Evolutionary conservation across 768 basidiomycete genomes (phyloP).

Genomic region (Suillus spraguei): DNA sequence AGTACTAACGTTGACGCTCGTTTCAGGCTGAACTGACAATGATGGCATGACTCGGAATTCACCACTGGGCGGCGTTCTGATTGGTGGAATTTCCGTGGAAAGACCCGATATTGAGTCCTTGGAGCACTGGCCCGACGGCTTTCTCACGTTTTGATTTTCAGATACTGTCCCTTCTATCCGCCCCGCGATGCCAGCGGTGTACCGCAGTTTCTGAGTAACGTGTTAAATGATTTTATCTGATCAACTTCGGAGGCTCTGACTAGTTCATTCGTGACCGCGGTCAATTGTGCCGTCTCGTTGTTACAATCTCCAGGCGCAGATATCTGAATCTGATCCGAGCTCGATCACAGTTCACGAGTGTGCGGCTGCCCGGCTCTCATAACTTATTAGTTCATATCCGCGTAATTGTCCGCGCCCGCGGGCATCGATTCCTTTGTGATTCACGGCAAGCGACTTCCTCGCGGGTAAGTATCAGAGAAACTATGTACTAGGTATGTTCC

Average conservation of each 20-base stretch:
- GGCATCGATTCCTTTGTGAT: slow-evolving; percentile 22
- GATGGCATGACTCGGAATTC: background rate
- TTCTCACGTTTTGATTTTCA: slow-evolving; percentile 1
- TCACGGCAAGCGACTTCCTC: slow-evolving; percentile 29
- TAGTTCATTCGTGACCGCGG: too few species aligned
- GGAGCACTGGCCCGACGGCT: too few species aligned
- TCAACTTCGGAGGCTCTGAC: background rate
- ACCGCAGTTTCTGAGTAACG: slow-evolving; percentile 3
- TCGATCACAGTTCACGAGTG: slow-evolving; percentile 6
- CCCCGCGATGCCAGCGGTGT: slow-evolving; percentile 5
- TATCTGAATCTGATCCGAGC: slow-evolving; percentile 6
- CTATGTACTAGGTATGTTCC: slow-evolving; percentile 18
- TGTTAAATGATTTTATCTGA: slow-evolving; percentile 8
- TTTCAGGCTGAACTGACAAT: background rate
- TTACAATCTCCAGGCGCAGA: background rate
- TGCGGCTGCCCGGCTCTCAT: slow-evolving; percentile 8
- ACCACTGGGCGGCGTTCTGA: background rate
- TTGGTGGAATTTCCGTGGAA: slow-evolving; percentile 3
- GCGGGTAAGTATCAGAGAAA: slow-evolving; percentile 25
- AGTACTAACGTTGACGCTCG: background rate
- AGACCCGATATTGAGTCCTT: background rate
- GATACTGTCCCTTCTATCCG: slow-evolving; percentile 1
- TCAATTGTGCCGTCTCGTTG: slow-evolving; percentile 4
- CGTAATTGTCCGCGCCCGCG: slow-evolving; percentile 27
- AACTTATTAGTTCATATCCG: slow-evolving; percentile 34